Evolutionary conservation across 1,139 yeast genomes (phyloP), one percentile per base, ranked within the genome.

Genomic region (Kurtzmaniella natalensis): DNA sequence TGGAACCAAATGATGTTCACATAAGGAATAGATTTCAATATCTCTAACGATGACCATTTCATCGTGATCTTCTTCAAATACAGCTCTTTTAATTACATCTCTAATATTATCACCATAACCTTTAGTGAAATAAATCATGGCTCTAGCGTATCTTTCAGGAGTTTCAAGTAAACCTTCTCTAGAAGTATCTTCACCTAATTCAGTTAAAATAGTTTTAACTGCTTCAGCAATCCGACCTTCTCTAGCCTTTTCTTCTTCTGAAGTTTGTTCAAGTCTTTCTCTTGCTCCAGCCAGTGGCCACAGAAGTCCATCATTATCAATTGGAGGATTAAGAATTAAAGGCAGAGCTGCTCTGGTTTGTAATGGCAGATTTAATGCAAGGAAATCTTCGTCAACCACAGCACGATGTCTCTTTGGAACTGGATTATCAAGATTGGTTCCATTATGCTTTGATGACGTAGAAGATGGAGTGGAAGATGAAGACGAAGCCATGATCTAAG

Each of bases 11-110:
- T 92, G 99, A 57, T 92, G 99, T 59, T 92, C 99, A 62, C 99
- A 92, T 38, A 92, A 68, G 4, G 96, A 86, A 58, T 82, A 85
- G 34, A 92, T 77, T 50, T 88, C 96, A 41, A 92, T 92, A 56
- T 94, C 97, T 55, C 92, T 76, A 21, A 92, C 98, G 46, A 92
- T 89, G 31, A 92, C 98, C 97, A 92, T 92, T 57, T 92, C 99
- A 56, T 92, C 97, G 56, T 94, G 98, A 55, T 94, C 95, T 56
- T 92, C 98, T 57, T 92, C 96, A 48, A 94, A 94, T 9, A 94
- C 95, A 0, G 98, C 98, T 40, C 88, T 72, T 51, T 94, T 92
- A 50, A 94, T 83, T 21, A 89, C 96, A 53, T 88, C 96, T 41
- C 81, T 66, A 39, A 85, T 81, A 55, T 88, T 88, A 47, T 89